phyloP scores from a whole-genome alignment of 176 grass and related monocot species.

The Cenchrus americanus region DNA sequence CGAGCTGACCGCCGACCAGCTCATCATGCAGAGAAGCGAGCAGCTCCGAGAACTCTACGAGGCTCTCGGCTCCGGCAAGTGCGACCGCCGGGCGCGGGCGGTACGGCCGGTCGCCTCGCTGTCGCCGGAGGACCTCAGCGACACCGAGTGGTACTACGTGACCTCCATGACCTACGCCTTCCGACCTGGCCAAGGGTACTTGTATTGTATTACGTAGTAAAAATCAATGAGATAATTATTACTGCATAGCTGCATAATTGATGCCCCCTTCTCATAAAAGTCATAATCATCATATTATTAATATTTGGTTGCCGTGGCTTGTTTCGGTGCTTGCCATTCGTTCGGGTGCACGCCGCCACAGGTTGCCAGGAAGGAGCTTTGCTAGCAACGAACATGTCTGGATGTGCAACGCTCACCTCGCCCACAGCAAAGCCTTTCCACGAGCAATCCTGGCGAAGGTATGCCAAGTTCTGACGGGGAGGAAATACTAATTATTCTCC shows the following conservation, averaged over 20 bases:
- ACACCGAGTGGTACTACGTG: slow-evolving; percentile 88
- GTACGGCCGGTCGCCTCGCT: slow-evolving; percentile 62
- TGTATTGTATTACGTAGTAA: no score
- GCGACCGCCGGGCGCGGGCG: slow-evolving; percentile 59
- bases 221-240: no score
- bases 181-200: slow-evolving; percentile 66
- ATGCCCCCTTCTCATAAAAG: no score
- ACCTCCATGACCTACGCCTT: slow-evolving; percentile 94
- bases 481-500: neutral
- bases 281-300: no score
- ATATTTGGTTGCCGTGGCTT: no score
- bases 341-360: neutral
- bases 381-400: no score
- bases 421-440: slow-evolving; percentile 51
- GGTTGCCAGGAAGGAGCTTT: slow-evolving; percentile 56
- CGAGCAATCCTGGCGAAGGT: slow-evolving; percentile 86
- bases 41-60: slow-evolving; percentile 77
- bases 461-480: neutral
- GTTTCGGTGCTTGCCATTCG: no score
- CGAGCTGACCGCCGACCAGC: no score
- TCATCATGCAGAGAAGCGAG: slow-evolving; percentile 65
- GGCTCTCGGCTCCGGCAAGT: slow-evolving; percentile 64
- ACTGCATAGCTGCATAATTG: no score
- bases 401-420: slow-evolving; percentile 61
- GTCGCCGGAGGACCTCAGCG: slow-evolving; percentile 84